A percentile compares a stretch with the other conserved stretches of the same genome.
These are phyloP conservation scores for Gentiana dahurica DNA, from an alignment of 257 asterid genomes.

Conservation along the genomic window DNA sequence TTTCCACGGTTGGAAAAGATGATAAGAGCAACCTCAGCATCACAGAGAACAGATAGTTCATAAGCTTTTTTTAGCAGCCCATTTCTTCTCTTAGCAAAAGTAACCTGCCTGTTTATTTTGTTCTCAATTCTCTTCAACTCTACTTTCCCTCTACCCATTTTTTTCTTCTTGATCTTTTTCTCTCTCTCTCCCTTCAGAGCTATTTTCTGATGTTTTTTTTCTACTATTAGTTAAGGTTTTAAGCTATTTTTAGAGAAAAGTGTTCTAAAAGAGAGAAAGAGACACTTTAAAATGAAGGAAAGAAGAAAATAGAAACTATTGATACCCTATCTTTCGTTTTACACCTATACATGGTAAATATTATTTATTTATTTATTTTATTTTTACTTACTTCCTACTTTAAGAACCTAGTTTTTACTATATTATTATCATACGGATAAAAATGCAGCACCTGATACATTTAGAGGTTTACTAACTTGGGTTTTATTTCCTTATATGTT, in stretches of 20 bases:
- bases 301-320: conserved; percentile 22
- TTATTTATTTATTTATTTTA: too few species aligned
- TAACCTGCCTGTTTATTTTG: conserved; percentile 31
- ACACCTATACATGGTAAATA: too few species aligned
- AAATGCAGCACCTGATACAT: too few species aligned
- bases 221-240: conserved; percentile 9
- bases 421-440: too few species aligned
- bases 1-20: conserved; percentile 27
- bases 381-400: too few species aligned
- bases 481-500: too few species aligned
- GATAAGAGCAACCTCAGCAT: conserved; percentile 31
- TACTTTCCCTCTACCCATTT: conserved; percentile 17
- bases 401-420: too few species aligned
- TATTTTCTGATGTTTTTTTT: conserved; percentile 2
- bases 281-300: conserved; percentile 3
- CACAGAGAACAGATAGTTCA: conserved; percentile 27
- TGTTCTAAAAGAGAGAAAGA: neutral
- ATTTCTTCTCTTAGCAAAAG: conserved; percentile 35
- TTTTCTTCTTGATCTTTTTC: neutral
- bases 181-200: neutral
- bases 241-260: conserved; percentile 11
- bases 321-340: conserved; percentile 16
- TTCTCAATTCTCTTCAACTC: conserved; percentile 27
- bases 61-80: conserved; percentile 28
- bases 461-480: too few species aligned